Evolutionary conservation across 805 yeast species (phyloP).

Genomic region (Yarrowia keelungensis): DNA sequence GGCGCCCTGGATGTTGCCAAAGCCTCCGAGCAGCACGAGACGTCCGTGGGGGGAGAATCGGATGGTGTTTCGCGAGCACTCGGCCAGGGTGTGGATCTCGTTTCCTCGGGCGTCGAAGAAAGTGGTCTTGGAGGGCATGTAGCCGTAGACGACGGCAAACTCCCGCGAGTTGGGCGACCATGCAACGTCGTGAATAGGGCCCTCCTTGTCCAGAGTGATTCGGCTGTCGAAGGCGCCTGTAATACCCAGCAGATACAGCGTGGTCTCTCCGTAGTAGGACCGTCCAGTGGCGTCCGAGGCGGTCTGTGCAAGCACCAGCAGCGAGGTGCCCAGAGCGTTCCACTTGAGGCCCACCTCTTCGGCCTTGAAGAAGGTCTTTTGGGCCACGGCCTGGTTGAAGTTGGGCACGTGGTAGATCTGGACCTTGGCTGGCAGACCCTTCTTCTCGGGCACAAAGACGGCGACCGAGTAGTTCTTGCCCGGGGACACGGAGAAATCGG

Average conservation of each 20-base stretch:
- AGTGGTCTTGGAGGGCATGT: conserved; percentile 95
- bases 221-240: conserved; percentile 92
- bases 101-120: conserved; percentile 95
- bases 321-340: conserved; percentile 94
- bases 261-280: conserved; percentile 96
- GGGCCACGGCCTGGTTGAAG: conserved; percentile 76
- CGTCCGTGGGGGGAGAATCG: conserved; percentile 93
- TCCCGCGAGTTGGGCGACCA: conserved; percentile 98
- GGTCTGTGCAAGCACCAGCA: conserved; percentile 90
- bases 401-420: conserved; percentile 82
- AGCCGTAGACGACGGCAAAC: conserved; percentile 96
- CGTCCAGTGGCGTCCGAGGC: conserved; percentile 94
- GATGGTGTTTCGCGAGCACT: conserved; percentile 87
- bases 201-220: conserved; percentile 86
- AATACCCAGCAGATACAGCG: conserved; percentile 86
- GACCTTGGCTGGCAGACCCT: conserved; percentile 89
- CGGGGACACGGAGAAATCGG: conserved; percentile 76
- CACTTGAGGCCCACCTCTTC: conserved; percentile 91
- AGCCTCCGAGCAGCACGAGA: conserved; percentile 91
- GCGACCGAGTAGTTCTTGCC: conserved; percentile 92
- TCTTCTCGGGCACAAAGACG: conserved; percentile 83
- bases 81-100: conserved; percentile 79
- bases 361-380: conserved; percentile 92
- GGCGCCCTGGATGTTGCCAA: conserved; percentile 96
- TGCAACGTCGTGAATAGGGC: conserved; percentile 96